These are phyloP conservation scores for Parastagonospora nodorum DNA, from an alignment of 2,329 filamentous ascomycete species.

Conservation along the genomic window DNA sequence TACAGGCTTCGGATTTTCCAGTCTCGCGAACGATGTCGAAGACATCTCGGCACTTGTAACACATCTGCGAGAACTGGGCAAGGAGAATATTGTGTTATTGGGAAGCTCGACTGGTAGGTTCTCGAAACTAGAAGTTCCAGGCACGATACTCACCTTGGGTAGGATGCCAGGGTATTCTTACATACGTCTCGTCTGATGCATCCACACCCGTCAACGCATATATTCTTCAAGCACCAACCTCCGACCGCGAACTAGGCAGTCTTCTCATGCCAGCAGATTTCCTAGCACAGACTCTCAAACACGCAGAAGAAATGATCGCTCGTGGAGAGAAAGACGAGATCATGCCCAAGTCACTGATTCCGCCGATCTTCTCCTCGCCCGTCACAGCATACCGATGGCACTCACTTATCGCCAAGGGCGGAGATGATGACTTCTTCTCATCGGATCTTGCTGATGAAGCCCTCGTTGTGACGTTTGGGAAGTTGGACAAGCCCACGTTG, in stretches of 20 bases:
- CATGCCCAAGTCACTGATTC: constrained; percentile 13
- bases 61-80: constrained; percentile 11
- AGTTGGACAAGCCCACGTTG: constrained; percentile 11
- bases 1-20: constrained; percentile 22
- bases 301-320: constrained; percentile 10
- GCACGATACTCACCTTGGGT: not conserved
- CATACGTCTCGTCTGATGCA: constrained; percentile 10
- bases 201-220: constrained; percentile 6
- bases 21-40: constrained; percentile 18
- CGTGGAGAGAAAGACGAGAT: constrained; percentile 4
- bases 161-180: constrained; percentile 19
- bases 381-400: constrained; percentile 24
- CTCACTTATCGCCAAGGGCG: constrained; percentile 13
- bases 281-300: constrained; percentile 3
- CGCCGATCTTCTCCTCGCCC: constrained; percentile 14
- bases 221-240: constrained; percentile 21
- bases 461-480: constrained; percentile 5
- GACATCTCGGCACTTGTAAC: constrained; percentile 17
- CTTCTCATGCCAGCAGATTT: constrained; percentile 17
- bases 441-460: constrained; percentile 11
- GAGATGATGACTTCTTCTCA: constrained; percentile 28
- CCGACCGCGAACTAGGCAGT: constrained; percentile 19
- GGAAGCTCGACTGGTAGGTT: constrained; percentile 14
- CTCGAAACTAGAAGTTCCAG: not conserved
- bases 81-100: constrained; percentile 10